phyloP scores from a whole-genome alignment of 768 basidiomycete genomes.

The Gymnopilus junonius region DNA sequence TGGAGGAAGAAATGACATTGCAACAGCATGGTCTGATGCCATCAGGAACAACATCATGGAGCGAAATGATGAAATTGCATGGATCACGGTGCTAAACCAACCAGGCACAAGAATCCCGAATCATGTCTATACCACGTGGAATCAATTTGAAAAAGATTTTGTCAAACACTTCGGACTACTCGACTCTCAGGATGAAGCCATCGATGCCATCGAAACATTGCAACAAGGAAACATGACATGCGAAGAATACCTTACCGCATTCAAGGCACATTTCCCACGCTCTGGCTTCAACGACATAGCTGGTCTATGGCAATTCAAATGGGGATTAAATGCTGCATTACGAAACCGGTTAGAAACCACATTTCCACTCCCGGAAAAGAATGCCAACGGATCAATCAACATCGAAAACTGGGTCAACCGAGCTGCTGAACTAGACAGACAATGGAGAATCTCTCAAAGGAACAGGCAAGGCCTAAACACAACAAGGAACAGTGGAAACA shows the following conservation, averaged over 20 bases:
- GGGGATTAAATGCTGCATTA: background rate
- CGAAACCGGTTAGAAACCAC: background rate
- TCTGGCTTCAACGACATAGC: background rate
- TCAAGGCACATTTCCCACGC: background rate
- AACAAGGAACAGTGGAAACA: too few relatives aligned
- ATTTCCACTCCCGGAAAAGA: background rate
- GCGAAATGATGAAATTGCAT: background rate
- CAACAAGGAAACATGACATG: conserved; percentile 4
- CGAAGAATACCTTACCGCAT: background rate
- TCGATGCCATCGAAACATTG: background rate
- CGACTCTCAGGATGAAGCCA: background rate
- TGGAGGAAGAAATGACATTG: background rate
- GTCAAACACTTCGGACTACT: background rate
- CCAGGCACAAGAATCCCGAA: background rate
- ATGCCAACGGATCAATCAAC: background rate
- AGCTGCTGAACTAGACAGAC: background rate
- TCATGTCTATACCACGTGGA: background rate
- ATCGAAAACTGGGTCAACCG: background rate
- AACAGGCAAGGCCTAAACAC: too few relatives aligned
- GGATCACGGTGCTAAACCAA: background rate
- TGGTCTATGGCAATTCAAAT: background rate
- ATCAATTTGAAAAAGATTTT: background rate
- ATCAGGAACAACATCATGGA: background rate
- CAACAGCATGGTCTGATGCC: background rate
- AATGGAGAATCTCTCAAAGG: too few relatives aligned